Percentiles rank a stretch among this genome's conserved stretches.
Conservation (phyloP, 441 rosid species). For the Hypseocharis bilobata region DNA sequence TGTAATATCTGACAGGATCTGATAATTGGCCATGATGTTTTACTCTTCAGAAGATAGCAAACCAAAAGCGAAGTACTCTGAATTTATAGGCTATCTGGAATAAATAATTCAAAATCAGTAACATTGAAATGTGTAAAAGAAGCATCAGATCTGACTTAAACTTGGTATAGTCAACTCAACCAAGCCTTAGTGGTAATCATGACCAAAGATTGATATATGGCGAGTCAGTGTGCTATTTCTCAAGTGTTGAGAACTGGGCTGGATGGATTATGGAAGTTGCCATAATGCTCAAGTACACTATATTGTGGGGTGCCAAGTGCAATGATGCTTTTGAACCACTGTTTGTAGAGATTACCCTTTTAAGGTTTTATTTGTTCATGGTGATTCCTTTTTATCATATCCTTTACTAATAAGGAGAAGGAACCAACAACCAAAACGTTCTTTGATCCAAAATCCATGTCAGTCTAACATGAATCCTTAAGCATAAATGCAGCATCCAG, state of each 20-base stretch:
- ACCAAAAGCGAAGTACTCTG: not conserved
- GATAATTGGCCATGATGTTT: not conserved
- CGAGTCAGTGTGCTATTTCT: not conserved
- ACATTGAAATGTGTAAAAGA: not conserved
- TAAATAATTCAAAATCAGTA: not conserved
- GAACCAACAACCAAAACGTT: too few species aligned
- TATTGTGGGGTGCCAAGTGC: not conserved
- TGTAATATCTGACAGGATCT: not conserved
- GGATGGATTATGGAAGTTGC: too few species aligned
- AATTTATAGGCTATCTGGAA: not conserved
- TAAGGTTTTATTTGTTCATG: not conserved
- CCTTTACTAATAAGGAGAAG: not conserved
- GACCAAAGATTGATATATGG: not conserved
- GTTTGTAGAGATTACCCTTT: not conserved
- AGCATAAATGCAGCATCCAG: not conserved
- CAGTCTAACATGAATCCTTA: not conserved
- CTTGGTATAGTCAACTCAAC: not conserved
- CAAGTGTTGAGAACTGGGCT: slow-evolving; percentile 1
- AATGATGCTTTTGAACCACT: not conserved
- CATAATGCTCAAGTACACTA: too few species aligned
- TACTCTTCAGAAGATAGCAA: not conserved
- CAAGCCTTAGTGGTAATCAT: not conserved
- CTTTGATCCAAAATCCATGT: not conserved
- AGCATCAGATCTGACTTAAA: not conserved
- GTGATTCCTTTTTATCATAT: not conserved